Evolutionary conservation across 2,329 filamentous ascomycete genomes (phyloP), one percentile per base, ranked within the genome.

Genomic region (Fusarium sp.): DNA sequence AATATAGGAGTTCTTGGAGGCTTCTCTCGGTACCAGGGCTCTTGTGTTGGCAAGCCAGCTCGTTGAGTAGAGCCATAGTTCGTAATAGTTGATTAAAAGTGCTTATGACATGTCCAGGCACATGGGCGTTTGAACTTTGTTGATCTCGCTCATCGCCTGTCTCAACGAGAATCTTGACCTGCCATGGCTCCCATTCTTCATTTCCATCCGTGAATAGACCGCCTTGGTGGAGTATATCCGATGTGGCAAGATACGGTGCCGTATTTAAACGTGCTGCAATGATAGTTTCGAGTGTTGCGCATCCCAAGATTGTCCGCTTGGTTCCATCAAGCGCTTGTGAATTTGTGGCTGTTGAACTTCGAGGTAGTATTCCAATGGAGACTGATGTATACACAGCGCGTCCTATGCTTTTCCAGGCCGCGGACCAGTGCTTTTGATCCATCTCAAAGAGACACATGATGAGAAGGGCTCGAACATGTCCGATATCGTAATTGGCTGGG

Each of bases 141-240:
- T 22, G 56, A 10, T 15, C 31, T 14, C 10, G 3, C 33, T 4
- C 3, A 3, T 4, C 5, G 11, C 1, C 25, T 25, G 17, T 5
- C 11, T 25, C 12, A 7, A 38, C 8, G 6, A 65, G 4, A 5
- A 64, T 31, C 17, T 55, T 65, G 3, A 47, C 59, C 10, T 65
- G 49, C 59, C 42, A 64, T 15, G 47, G 59, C 2, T 65, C 62
- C 47, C 62, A 65, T 12, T 65, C 62, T 11, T 65, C 62, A 10
- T 64, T 56, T 1, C 62, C 62, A 3, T 65, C 62, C 6, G 35
- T 55, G 0, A 18, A 12, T 3, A 64, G 22, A 4, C 33, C 41
- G 3, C 18, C 36, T 38, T 20, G 8, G 1, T n/a, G 42, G 3
- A 15, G n/a, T 4, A 33, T 7, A 14, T 64, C 25, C 10, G 47